Percentiles rank a stretch among this genome's conserved stretches.
Evolutionary conservation across 257 asterid genomes (phyloP).

Genomic region (Fraxinus excelsior): DNA sequence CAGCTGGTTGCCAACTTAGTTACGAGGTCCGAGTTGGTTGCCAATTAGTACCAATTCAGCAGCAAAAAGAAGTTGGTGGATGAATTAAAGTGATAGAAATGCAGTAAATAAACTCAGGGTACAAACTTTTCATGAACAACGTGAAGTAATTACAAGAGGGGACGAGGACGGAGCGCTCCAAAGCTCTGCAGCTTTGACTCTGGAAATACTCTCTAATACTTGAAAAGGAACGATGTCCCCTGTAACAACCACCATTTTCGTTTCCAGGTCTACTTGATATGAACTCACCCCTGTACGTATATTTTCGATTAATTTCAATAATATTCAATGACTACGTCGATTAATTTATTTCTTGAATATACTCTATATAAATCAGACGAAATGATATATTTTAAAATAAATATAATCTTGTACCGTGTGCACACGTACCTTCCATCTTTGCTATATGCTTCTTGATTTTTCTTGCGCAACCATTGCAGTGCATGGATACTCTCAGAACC

Average conservation of each 20-base stretch:
- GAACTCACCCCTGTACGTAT: conserved; percentile 64
- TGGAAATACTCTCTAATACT: conserved; percentile 87
- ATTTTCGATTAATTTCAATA: neutral
- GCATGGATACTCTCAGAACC: conserved; percentile 28
- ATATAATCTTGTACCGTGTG: neutral
- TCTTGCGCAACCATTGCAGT: conserved; percentile 20
- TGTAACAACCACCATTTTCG: conserved; percentile 73
- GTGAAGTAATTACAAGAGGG: neutral
- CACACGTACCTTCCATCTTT: conserved; percentile 25
- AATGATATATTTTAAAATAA: no score
- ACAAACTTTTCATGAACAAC: neutral
- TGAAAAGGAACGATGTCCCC: conserved; percentile 80
- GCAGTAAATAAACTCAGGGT: no score
- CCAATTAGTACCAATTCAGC: neutral
- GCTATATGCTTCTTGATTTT: conserved; percentile 19
- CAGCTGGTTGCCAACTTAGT: neutral
- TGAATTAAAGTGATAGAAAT: no score
- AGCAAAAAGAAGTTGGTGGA: neutral
- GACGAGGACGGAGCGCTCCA: conserved; percentile 35
- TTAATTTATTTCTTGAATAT: neutral
- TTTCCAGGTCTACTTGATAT: conserved; percentile 72
- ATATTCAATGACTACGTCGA: no score
- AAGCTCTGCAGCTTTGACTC: conserved; percentile 67
- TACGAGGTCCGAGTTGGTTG: neutral
- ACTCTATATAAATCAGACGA: no score